phyloP scores from a whole-genome alignment of 129 eudicot genomes.

The Solidago caesia region DNA sequence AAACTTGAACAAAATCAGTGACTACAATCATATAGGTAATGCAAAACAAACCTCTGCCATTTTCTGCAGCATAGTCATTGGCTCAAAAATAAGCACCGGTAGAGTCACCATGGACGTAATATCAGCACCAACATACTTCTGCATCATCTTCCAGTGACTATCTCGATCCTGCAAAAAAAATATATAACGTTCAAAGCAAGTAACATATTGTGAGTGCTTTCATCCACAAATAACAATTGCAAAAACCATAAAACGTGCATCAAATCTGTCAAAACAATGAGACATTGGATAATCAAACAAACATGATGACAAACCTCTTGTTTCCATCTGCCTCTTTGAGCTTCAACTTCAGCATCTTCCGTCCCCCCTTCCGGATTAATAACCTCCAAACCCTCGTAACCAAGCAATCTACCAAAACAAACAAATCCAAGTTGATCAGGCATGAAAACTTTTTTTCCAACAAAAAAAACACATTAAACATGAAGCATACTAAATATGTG shows the following conservation, averaged over 20 bases:
- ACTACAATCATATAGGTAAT: constrained; percentile 16
- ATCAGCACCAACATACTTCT: constrained; percentile 85
- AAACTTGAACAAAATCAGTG: not conserved
- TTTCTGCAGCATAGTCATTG: constrained; percentile 95
- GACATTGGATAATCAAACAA: not conserved
- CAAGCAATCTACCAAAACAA: constrained; percentile 45
- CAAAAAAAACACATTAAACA: not conserved
- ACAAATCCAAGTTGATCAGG: constrained; percentile 16
- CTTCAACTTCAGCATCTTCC: constrained; percentile 90
- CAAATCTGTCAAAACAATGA: not conserved
- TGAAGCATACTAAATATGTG: no score
- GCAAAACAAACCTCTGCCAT: constrained; percentile 86
- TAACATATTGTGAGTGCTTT: not conserved
- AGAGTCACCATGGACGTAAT: constrained; percentile 95
- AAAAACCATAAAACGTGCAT: not conserved
- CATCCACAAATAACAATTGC: not conserved
- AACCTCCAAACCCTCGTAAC: constrained; percentile 79
- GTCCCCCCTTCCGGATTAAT: constrained; percentile 86
- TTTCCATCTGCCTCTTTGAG: constrained; percentile 86
- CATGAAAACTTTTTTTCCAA: not conserved
- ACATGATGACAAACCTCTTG: constrained; percentile 49
- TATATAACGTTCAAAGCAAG: not conserved
- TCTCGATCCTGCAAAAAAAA: constrained; percentile 72
- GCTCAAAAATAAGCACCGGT: constrained; percentile 95
- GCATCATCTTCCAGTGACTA: constrained; percentile 96